Percentiles rank a stretch among this genome's conserved stretches.
phyloP scores from a whole-genome alignment of 441 rosid genomes.

The Erysimum pusillum region DNA sequence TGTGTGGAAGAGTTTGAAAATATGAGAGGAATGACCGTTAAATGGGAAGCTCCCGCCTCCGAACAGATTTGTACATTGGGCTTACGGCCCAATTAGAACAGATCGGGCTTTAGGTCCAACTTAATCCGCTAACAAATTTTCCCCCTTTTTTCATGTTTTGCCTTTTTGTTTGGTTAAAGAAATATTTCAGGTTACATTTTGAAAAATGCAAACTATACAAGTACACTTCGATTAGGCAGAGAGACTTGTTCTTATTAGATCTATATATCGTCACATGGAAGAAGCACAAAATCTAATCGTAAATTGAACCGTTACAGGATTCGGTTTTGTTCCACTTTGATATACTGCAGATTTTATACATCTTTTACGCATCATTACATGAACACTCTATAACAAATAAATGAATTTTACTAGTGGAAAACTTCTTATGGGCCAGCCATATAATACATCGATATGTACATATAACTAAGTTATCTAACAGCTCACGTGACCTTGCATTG shows the following conservation, averaged over 20 bases:
- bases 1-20: constrained; percentile 67
- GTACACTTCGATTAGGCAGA: not conserved
- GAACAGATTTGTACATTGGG: constrained; percentile 66
- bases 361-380: constrained; percentile 26
- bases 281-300: constrained; percentile 27
- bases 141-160: not conserved
- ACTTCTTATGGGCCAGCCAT: not conserved
- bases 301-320: constrained; percentile 34
- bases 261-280: constrained; percentile 32
- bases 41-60: constrained; percentile 77
- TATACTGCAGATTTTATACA: constrained; percentile 18
- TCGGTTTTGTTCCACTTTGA: constrained; percentile 9
- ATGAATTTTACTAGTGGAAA: not conserved
- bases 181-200: not conserved
- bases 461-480: not conserved
- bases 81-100: constrained; percentile 35
- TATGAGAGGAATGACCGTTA: constrained; percentile 53
- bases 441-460: not conserved
- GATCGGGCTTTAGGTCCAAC: constrained; percentile 25
- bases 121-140: constrained; percentile 33
- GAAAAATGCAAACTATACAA: not conserved
- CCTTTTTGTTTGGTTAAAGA: not conserved
- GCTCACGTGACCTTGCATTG: constrained; percentile 44
- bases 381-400: constrained; percentile 1
- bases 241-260: no score